phyloP scores from a whole-genome alignment of 306 rosid genomes.

The Echinosophora koreensis region DNA sequence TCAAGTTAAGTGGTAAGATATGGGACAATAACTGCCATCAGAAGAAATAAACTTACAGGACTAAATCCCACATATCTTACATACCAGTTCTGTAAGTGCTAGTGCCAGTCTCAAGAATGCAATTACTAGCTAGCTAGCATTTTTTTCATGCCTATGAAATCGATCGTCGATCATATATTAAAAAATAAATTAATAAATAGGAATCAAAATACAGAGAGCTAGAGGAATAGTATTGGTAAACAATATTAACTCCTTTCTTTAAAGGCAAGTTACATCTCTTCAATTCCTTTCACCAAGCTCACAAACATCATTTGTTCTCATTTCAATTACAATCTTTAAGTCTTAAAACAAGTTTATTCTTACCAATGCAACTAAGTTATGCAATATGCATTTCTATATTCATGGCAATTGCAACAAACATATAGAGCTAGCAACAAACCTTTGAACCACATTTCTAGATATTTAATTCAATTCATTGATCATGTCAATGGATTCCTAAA shows the following conservation, averaged over 20 bases:
- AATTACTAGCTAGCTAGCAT: too few relatives aligned
- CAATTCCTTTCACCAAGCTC: constrained; percentile 24
- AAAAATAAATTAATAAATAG: background rate
- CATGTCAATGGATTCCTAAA: constrained; percentile 14
- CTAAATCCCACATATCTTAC: too few relatives aligned
- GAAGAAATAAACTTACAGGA: too few relatives aligned
- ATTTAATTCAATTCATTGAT: constrained; percentile 12
- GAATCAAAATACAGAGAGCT: constrained; percentile 1
- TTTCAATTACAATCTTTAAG: background rate
- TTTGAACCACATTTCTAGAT: constrained; percentile 22
- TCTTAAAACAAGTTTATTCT: background rate
- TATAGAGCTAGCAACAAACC: constrained; percentile 33
- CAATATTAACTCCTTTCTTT: background rate
- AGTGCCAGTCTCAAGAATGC: too few relatives aligned
- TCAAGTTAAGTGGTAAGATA: background rate
- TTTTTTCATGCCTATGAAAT: background rate
- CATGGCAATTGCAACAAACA: constrained; percentile 19
- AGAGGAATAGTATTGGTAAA: background rate
- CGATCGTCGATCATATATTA: background rate
- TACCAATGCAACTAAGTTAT: background rate
- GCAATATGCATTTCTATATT: background rate
- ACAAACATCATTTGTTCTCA: background rate
- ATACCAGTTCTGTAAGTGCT: too few relatives aligned
- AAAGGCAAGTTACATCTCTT: background rate
- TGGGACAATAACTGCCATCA: background rate